Evolutionary conservation across 176 grass and related monocot species (phyloP).

Genomic region (Alloteropsis semialata): DNA sequence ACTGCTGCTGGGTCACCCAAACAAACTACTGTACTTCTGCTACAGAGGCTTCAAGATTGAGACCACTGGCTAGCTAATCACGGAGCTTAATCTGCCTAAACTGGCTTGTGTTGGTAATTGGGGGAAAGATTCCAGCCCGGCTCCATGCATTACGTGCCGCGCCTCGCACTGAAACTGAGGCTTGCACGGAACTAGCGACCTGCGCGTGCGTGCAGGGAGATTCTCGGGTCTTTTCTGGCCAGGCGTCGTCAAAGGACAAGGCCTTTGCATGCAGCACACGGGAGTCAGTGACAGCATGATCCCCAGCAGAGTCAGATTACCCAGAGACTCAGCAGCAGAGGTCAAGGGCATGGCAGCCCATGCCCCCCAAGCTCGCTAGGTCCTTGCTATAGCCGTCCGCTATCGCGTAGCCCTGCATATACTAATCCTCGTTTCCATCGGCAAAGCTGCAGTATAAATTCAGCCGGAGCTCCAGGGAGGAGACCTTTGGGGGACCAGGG

Average conservation of each 20-base stretch:
- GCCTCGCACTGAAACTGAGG: conserved; percentile 11
- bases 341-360: conserved; percentile 39
- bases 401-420: background rate
- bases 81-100: background rate
- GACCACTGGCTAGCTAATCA: background rate
- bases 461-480: background rate
- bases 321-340: conserved; percentile 17
- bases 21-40: background rate
- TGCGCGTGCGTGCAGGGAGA: background rate
- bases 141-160: background rate
- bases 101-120: background rate
- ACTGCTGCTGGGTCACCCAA: background rate
- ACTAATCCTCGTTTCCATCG: background rate
- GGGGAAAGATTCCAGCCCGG: background rate
- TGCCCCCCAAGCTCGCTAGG: conserved; percentile 13
- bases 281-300: background rate
- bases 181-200: conserved; percentile 14
- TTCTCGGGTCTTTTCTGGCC: conserved; percentile 25
- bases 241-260: conserved; percentile 23
- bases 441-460: conserved; percentile 39
- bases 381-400: background rate
- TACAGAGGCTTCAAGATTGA: background rate
- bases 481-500: conserved; percentile 22
- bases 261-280: conserved; percentile 19
- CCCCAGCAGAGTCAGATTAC: conserved; percentile 18